Evolutionary conservation across 768 basidiomycete species (phyloP).

Genomic region (Hygrophorus pudorinus): DNA sequence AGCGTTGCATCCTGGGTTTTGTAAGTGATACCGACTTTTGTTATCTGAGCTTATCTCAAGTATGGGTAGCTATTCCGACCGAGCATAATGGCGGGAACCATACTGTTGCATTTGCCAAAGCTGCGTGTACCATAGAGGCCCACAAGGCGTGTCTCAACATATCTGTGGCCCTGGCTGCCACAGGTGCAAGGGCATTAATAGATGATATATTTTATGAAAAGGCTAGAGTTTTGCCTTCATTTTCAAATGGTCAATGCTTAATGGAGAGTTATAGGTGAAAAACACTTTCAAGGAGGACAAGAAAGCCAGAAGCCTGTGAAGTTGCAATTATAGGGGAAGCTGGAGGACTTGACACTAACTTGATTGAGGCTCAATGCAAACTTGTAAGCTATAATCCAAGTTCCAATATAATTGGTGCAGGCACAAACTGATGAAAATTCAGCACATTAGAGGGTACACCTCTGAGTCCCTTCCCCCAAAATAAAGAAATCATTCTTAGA

Average conservation of each 20-base stretch:
- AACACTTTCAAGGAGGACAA: constrained; percentile 40
- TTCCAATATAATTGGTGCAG: too few species aligned
- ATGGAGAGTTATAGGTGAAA: constrained; percentile 29
- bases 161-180: constrained; percentile 61
- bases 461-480: too few species aligned
- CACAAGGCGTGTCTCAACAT: constrained; percentile 61
- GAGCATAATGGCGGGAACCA: constrained; percentile 68
- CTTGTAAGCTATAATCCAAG: too few species aligned
- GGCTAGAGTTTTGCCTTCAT: constrained; percentile 23
- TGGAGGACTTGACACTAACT: too few species aligned
- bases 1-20: constrained; percentile 65
- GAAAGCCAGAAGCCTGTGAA: constrained; percentile 9
- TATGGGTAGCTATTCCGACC: constrained; percentile 59
- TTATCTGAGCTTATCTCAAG: background rate
- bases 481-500: too few species aligned
- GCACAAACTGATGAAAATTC: too few species aligned
- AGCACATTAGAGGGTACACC: too few species aligned
- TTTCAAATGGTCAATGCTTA: constrained; percentile 1
- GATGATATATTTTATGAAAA: constrained; percentile 54
- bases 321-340: too few species aligned
- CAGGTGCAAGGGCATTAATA: constrained; percentile 58
- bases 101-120: constrained; percentile 53
- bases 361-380: too few species aligned
- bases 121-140: constrained; percentile 49
- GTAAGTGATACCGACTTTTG: constrained; percentile 22